A percentile compares a stretch with the other conserved stretches of the same genome.
These are phyloP conservation scores for Xylaria sp. DNA, from an alignment of 2,329 filamentous ascomycete species.

Conservation along the genomic window DNA sequence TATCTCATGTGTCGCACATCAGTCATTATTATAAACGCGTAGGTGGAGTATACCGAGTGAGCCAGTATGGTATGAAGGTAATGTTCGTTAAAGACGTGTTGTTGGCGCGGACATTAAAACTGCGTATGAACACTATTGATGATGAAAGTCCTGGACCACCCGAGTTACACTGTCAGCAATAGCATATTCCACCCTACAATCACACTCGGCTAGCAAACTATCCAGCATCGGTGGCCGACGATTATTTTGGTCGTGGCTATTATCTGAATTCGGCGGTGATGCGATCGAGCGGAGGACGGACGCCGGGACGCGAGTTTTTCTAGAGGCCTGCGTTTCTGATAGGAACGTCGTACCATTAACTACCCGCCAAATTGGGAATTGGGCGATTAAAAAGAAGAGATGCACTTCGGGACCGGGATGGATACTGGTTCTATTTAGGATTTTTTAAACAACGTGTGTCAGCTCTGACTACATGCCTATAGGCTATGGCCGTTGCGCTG, in stretches of 20 bases:
- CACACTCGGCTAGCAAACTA: background rate
- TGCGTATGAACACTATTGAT: background rate
- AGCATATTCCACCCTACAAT: background rate
- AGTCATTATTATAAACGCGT: background rate
- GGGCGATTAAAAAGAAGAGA: background rate
- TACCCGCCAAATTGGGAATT: background rate
- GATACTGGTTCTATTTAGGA: background rate
- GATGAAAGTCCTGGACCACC: too few relatives aligned
- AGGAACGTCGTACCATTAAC: background rate
- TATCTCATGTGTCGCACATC: background rate
- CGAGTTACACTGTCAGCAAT: background rate
- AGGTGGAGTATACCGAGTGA: background rate
- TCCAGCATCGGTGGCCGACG: background rate
- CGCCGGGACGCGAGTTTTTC: background rate
- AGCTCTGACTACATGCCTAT: slow-evolving; percentile 9
- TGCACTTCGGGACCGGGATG: background rate
- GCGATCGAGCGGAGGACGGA: background rate
- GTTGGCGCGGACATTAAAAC: background rate
- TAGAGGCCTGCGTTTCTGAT: background rate
- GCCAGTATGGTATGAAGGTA: background rate
- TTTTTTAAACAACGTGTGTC: slow-evolving; percentile 1
- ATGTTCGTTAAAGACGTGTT: background rate
- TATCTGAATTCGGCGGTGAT: background rate
- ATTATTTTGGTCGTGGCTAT: background rate
- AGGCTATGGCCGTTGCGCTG: background rate